phyloP scores from a whole-genome alignment of 148 eudicot genomes.

The Talinum fruticosum region DNA sequence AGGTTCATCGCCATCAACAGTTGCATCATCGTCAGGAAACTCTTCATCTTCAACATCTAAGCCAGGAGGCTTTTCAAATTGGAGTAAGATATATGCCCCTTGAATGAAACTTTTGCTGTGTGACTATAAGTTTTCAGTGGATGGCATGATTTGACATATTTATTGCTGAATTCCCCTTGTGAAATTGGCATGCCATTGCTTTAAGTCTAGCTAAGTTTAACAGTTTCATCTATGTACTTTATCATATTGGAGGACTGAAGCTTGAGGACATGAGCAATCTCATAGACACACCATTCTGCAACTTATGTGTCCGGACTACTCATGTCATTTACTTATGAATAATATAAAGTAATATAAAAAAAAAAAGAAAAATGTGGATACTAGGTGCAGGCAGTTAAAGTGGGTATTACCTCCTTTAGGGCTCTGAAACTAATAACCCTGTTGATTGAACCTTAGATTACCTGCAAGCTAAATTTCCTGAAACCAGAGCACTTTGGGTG shows the following conservation, averaged over 20 bases:
- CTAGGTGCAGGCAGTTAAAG: not conserved
- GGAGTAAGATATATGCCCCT: constrained; percentile 47
- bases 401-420: not conserved
- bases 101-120: constrained; percentile 9
- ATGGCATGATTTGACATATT: constrained; percentile 1
- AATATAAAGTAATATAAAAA: no score
- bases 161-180: not conserved
- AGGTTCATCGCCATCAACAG: constrained; percentile 41
- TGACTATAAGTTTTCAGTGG: not conserved
- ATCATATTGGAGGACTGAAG: not conserved
- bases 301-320: not conserved
- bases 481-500: not conserved
- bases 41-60: constrained; percentile 59
- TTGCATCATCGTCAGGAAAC: constrained; percentile 31
- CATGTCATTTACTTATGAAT: not conserved
- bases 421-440: not conserved
- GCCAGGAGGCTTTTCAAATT: constrained; percentile 50
- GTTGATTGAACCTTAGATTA: not conserved
- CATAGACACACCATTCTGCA: not conserved
- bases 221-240: not conserved
- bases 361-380: no score
- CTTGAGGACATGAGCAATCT: not conserved
- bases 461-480: not conserved
- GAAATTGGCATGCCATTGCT: not conserved
- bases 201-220: no score